Percentiles rank a stretch among this genome's conserved stretches.
Evolutionary conservation across 805 yeast species (phyloP).

Genomic region (Ogataea glucozyma): DNA sequence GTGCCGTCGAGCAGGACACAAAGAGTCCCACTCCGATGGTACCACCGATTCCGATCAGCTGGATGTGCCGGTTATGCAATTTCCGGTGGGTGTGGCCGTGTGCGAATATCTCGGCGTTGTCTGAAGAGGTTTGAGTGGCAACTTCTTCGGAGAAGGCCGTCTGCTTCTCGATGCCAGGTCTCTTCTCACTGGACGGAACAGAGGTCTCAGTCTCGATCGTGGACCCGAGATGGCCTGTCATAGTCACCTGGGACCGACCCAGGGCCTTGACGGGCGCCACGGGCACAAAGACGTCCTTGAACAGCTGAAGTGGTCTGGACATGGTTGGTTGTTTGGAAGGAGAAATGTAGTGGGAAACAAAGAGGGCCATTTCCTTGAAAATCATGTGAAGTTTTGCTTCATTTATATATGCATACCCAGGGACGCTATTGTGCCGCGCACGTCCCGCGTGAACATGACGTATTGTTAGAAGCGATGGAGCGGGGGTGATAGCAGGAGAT

Average conservation of each 20-base stretch:
- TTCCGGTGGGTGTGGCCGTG: slow-evolving; percentile 32
- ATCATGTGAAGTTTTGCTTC: no score
- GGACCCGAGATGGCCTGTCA: background rate
- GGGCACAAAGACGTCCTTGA: slow-evolving; percentile 29
- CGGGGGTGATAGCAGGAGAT: background rate
- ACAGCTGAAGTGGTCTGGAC: slow-evolving; percentile 9
- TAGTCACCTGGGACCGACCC: slow-evolving; percentile 17
- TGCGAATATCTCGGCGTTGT: slow-evolving; percentile 12
- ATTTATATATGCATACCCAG: no score
- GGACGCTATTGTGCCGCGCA: slow-evolving; percentile 3
- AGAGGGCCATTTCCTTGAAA: no score
- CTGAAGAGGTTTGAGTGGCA: slow-evolving; percentile 14
- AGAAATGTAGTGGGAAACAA: background rate
- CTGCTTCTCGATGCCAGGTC: background rate
- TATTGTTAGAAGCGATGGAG: no score
- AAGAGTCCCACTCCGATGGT: slow-evolving; percentile 50
- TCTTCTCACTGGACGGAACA: slow-evolving; percentile 1
- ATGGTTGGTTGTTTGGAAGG: background rate
- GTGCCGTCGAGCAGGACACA: slow-evolving; percentile 43
- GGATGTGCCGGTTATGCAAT: slow-evolving; percentile 45
- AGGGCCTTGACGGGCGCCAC: slow-evolving; percentile 26
- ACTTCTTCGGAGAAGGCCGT: slow-evolving; percentile 10
- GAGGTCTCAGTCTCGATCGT: background rate
- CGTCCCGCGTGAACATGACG: background rate
- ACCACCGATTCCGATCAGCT: slow-evolving; percentile 51